Evolutionary conservation across 164 flowering plant genomes (phyloP), one percentile per base, ranked within the genome.

Genomic region (Chimonanthus praecox): DNA sequence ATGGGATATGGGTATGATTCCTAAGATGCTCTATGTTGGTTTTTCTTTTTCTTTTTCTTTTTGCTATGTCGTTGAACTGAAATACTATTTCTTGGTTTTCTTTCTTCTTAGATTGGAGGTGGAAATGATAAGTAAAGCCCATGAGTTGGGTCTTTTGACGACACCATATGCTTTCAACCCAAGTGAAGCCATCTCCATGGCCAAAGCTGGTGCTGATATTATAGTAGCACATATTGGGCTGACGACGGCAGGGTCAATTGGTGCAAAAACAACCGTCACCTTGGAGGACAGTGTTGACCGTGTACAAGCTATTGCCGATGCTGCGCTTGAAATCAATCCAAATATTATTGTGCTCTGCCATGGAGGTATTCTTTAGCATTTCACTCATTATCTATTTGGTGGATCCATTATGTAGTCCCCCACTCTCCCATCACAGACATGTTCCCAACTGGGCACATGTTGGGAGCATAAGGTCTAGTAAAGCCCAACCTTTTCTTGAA

Each of bases 141-240:
- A 93, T 80, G 81, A 78, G 15, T 68, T 91, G 88, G 98, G 97
- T 54, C 85, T 95, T 60, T 85, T 95, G 81, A 95, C 98, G 62
- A 95, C 99, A 50, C 99, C 99, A 66, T 95, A 95, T 80, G 97
- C 97, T 69, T 95, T 95, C 82, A 89, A 88, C 64, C 72, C 72
- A 82, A 85, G 85, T 65, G 99, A 95, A 88, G 94, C 96, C 68
- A 75, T 63, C 54, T 86, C 83, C 80, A 95, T 95, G 99, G 94
- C 98, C 61, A 88, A 91, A 86, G 97, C 89, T 74, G 99, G 99
- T 61, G 99, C 99, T 71, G 92, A 92, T 78, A 88, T 95, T 45
- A 80, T 95, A 51, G 99, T 95, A 69, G 99, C 99, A 2, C 99
- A 95, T 78, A 91, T 95, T 98, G 99, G 99, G 20, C 90, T 95